Percentiles rank a stretch among this genome's conserved stretches.
phyloP scores from a whole-genome alignment of 202 grass and related monocot genomes.

The Saccharum hybrid region DNA sequence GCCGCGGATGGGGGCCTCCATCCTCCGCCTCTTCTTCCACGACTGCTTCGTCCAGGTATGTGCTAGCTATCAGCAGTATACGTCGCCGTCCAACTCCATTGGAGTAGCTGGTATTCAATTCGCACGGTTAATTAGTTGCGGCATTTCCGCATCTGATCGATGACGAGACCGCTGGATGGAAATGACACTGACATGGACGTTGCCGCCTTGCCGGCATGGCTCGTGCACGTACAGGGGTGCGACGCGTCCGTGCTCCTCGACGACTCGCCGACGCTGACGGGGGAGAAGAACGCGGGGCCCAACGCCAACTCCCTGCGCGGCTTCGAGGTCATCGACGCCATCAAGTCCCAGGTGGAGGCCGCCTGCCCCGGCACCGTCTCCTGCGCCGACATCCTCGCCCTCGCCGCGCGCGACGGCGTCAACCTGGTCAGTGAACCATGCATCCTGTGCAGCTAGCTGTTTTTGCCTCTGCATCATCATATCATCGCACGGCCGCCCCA shows the following conservation, averaged over 20 bases:
- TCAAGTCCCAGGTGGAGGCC: slow-evolving; percentile 75
- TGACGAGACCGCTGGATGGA: too few relatives aligned
- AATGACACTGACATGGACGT: neutral
- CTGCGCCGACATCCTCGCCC: slow-evolving; percentile 88
- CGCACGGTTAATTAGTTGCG: neutral
- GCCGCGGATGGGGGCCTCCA: slow-evolving; percentile 64
- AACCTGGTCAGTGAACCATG: slow-evolving; percentile 51
- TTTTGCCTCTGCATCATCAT: too few relatives aligned
- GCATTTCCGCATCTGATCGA: neutral
- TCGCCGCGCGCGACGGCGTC: slow-evolving; percentile 68
- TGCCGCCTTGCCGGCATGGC: too few relatives aligned
- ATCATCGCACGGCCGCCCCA: too few relatives aligned
- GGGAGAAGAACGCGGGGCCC: slow-evolving; percentile 90
- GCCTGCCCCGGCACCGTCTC: slow-evolving; percentile 72
- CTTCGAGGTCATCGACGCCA: slow-evolving; percentile 84
- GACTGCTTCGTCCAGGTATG: slow-evolving; percentile 84
- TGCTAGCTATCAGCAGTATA: neutral
- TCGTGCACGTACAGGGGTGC: slow-evolving; percentile 49
- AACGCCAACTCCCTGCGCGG: slow-evolving; percentile 80
- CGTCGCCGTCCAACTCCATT: neutral
- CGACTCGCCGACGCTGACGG: slow-evolving; percentile 72
- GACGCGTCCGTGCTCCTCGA: slow-evolving; percentile 87
- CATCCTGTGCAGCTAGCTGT: too few relatives aligned
- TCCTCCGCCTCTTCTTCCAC: slow-evolving; percentile 86
- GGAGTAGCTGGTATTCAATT: neutral